Base-by-base conservation (phyloP, 768 basidiomycete species). In the Trametes villosa region DNA sequence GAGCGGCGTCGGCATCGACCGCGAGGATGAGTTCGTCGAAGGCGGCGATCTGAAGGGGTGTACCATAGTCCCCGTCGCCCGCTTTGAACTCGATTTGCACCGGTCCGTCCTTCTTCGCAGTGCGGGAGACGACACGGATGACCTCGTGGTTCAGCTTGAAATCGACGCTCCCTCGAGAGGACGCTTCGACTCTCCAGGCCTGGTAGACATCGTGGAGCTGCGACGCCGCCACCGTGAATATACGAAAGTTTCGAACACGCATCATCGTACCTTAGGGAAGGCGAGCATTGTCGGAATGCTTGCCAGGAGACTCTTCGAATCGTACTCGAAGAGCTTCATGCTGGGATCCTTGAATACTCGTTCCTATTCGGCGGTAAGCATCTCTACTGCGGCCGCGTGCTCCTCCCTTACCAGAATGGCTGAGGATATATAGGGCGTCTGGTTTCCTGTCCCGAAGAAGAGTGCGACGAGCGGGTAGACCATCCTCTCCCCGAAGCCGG, bases 21-120 rank as follows among this genome's bases (percentile, higher is more conserved):
- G 78, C 79, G 8, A 82, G 68, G 24, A 83, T 76, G 52, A 82
- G 72, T 60, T 81, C 77, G 65, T 81, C 78, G 61, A 76, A 81
- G 26, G 63, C 65, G 34, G 76, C 78, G 6, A 60, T 55, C 50
- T 64, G 51, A 22, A 55, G 60, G 4, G 33, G 33, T 9, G 53
- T 63, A 26, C 66, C 64, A 2, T 55, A 42, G 7, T 62, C 53
- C 27, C 53, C 62, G 4, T 63, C 46, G 22, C 44, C 34, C 11
- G 46, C 46, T 53, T 61, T 63, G 53, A 59, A 70, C 44, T 69
- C 67, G 30, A 73, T 64, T 29, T 70, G 61, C 12, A 71, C 67
- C 4, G 65, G 64, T 6, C 48, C 54, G 5, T 58, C 46, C 26
- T 60, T 60, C 57, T 67, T 69, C 0, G 64, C 52, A 9, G 55